Evolutionary conservation across 306 rosid species (phyloP), one percentile per base, ranked within the genome.

Genomic region (Lotus japonicus): DNA sequence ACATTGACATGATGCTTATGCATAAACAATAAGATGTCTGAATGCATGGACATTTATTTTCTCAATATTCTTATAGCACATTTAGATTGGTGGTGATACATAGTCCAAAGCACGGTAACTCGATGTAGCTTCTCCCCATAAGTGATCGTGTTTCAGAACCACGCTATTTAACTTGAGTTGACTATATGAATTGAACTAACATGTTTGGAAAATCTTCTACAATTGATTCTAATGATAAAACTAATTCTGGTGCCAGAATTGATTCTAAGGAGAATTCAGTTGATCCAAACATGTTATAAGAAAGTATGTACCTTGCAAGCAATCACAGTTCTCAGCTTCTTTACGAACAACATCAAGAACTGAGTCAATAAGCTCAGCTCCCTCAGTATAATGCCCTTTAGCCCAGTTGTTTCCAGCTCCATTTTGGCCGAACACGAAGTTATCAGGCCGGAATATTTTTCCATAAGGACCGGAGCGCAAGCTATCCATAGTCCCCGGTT

Each of bases 371-470:
- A 91, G 76, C 67, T 91, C 95, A 23, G 97, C 97, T 57, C 97
- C 97, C 75, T 91, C 97, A 0, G 96, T 88, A 77, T 91, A 88
- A 78, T 91, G 95, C 9, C 95, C 97, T 69, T 90, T 90, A 13
- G 97, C 97, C 97, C 97, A 90, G 66, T 91, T 91, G 73, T 91
- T 91, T 1, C 97, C 97, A 23, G 97, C 97, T 12, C 97, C 97
- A 74, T 88, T 91, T 59, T 91, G 92, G 7, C 97, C 95, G 2
- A 91, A 91, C 19, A 91, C 95, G 21, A 88, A 91, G 82, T 91
- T 91, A 73, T 91, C 97, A 9, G 95, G 97, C 60, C 97, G 83
- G 63, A 86, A 91, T 44, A 91, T 85, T 41, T 84, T 81, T 11
- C 97, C 97, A 58, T 59, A 84, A 73, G 97, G 88, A 72, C 95